Evolutionary conservation across 2,329 filamentous ascomycete species (phyloP).

Genomic region (Penicillium carneum): DNA sequence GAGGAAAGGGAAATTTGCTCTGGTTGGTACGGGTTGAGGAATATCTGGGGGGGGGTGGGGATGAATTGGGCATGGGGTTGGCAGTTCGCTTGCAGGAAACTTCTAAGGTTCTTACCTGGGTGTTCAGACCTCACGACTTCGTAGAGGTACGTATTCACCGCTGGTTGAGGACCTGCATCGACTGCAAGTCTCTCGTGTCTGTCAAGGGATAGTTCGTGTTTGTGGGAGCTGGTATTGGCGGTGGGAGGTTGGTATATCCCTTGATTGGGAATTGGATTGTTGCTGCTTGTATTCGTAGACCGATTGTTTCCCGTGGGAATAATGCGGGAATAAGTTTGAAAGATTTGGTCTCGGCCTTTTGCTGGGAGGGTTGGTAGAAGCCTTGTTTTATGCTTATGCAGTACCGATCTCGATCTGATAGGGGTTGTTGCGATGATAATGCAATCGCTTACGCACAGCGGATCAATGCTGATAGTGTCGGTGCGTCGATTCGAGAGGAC

Average conservation of each 20-base stretch:
- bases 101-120: slow-evolving; percentile 7
- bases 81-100: slow-evolving; percentile 3
- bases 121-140: neutral
- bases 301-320: slow-evolving; percentile 18
- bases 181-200: slow-evolving; percentile 1
- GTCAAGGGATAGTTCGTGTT: slow-evolving; percentile 15
- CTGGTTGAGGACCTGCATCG: slow-evolving; percentile 13
- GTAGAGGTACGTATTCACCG: slow-evolving; percentile 14
- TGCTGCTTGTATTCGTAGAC: slow-evolving; percentile 14
- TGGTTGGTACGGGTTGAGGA: neutral
- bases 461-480: slow-evolving; percentile 17
- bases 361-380: neutral
- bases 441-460: slow-evolving; percentile 16
- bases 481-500: slow-evolving; percentile 14
- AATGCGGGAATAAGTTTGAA: neutral
- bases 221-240: slow-evolving; percentile 5
- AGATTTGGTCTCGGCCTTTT: slow-evolving; percentile 4
- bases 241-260: slow-evolving; percentile 18
- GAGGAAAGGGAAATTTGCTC: neutral
- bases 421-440: slow-evolving; percentile 6
- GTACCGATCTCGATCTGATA: slow-evolving; percentile 5
- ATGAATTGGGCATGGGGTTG: slow-evolving; percentile 1
- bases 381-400: slow-evolving; percentile 12
- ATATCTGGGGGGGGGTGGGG: neutral
- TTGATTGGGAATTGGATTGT: slow-evolving; percentile 16